Conservation (phyloP, 495 filamentous ascomycete genomes). For the Aspergillus kassunensis region DNA sequence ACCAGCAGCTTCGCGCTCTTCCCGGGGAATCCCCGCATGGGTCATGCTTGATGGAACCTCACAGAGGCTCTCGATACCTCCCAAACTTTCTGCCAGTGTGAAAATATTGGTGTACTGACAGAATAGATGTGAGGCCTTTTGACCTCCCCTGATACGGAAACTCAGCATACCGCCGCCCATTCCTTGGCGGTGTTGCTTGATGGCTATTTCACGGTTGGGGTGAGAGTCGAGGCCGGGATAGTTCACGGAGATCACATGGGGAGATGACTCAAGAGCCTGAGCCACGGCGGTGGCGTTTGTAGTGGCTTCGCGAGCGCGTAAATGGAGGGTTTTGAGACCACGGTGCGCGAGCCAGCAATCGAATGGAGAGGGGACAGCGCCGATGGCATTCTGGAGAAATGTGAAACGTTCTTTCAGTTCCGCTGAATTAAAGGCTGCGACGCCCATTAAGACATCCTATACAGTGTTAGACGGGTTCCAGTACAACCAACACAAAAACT, state of each 20-base stretch:
- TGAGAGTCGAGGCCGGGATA: conserved; percentile 90
- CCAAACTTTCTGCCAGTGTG: conserved; percentile 88
- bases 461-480: conserved; percentile 16
- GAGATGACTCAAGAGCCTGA: conserved; percentile 69
- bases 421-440: conserved; percentile 89
- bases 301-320: conserved; percentile 80
- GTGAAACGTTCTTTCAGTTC: conserved; percentile 68
- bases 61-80: conserved; percentile 87
- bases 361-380: conserved; percentile 89
- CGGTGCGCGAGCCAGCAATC: conserved; percentile 99
- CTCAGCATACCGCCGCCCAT: conserved; percentile 97
- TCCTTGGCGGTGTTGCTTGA: conserved; percentile 88
- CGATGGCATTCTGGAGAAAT: conserved; percentile 97
- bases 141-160: conserved; percentile 91
- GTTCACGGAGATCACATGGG: conserved; percentile 82
- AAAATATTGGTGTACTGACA: conserved; percentile 87
- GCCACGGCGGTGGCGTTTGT: conserved; percentile 79
- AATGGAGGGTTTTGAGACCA: conserved; percentile 93
- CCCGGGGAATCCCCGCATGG: conserved; percentile 88
- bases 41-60: conserved; percentile 96
- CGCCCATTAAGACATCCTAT: conserved; percentile 97
- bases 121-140: conserved; percentile 82
- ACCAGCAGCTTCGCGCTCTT: conserved; percentile 83
- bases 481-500: conserved; percentile 9
- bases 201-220: conserved; percentile 75